Conservation (phyloP, 2,329 filamentous ascomycete species). For the Cladosporium sp. region DNA sequence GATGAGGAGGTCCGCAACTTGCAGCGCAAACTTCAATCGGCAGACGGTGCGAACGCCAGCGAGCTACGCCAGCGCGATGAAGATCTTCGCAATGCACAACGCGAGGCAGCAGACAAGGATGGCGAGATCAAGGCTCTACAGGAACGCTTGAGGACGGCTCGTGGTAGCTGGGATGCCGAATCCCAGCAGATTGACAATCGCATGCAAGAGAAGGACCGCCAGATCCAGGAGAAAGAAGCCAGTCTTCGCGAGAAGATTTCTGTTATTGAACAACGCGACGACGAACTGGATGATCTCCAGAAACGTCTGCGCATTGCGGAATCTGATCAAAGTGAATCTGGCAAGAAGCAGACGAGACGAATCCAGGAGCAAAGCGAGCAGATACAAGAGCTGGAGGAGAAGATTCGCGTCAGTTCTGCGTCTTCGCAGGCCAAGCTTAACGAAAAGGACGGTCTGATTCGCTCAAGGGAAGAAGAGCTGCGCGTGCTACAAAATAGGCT, state of each 20-base stretch:
- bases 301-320: constrained; percentile 27
- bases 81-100: constrained; percentile 59
- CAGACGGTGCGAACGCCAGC: constrained; percentile 21
- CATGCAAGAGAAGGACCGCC: constrained; percentile 33
- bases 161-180: constrained; percentile 36
- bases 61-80: constrained; percentile 29
- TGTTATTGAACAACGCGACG: constrained; percentile 66
- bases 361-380: constrained; percentile 44
- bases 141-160: constrained; percentile 33
- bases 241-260: constrained; percentile 72
- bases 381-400: constrained; percentile 45
- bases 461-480: constrained; percentile 39
- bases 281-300: constrained; percentile 52
- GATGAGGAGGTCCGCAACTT: constrained; percentile 57
- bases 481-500: constrained; percentile 29
- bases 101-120: constrained; percentile 33
- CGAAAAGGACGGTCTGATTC: constrained; percentile 37
- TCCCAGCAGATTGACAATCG: constrained; percentile 33
- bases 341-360: constrained; percentile 50
- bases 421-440: constrained; percentile 38
- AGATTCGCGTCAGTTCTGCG: constrained; percentile 40
- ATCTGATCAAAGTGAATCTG: constrained; percentile 23
- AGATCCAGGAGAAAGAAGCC: constrained; percentile 67
- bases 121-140: constrained; percentile 34
- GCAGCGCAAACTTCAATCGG: constrained; percentile 15